Evolutionary conservation across 352 stramenopile genomes (phyloP).

Genomic region (Phytophthora rubi): DNA sequence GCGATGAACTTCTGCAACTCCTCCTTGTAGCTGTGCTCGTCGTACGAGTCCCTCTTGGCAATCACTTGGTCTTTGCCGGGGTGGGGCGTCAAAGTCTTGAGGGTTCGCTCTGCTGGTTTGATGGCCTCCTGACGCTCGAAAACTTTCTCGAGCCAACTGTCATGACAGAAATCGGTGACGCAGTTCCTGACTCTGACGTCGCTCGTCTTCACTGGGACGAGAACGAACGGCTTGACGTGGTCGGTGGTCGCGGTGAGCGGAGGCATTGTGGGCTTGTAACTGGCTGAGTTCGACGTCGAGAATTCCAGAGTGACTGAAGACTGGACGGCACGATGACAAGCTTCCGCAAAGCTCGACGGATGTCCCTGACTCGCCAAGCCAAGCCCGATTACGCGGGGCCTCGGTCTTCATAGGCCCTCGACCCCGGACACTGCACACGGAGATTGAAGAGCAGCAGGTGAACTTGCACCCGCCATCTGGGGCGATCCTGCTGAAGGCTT

Average conservation of each 20-base stretch:
- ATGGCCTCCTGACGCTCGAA: slow-evolving; percentile 15
- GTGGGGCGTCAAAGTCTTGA: slow-evolving; percentile 27
- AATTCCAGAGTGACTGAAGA: slow-evolving; percentile 23
- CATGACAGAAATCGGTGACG: slow-evolving; percentile 1
- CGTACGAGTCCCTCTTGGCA: neutral
- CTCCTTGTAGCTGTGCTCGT: slow-evolving; percentile 33
- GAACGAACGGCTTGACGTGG: slow-evolving; percentile 20
- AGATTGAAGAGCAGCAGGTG: slow-evolving; percentile 13
- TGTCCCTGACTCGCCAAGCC: slow-evolving; percentile 5
- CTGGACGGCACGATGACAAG: slow-evolving; percentile 6
- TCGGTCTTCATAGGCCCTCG: neutral
- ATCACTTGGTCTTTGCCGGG: neutral
- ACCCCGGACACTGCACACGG: slow-evolving; percentile 7
- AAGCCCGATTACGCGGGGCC: slow-evolving; percentile 22
- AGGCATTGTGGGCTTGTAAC: slow-evolving; percentile 13
- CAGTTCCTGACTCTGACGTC: slow-evolving; percentile 1
- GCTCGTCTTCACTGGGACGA: slow-evolving; percentile 11
- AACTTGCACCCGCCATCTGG: slow-evolving; percentile 20
- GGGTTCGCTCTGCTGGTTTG: slow-evolving; percentile 9
- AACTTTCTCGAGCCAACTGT: slow-evolving; percentile 30
- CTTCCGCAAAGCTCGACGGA: slow-evolving; percentile 23
- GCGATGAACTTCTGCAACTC: slow-evolving; percentile 37
- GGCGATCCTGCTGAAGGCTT: no score
- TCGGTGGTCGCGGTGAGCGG: slow-evolving; percentile 9
- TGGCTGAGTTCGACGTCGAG: slow-evolving; percentile 3